Evolutionary conservation across 2,329 filamentous ascomycete species (phyloP), one percentile per base, ranked within the genome.

Genomic region (Penicillium frequentans): DNA sequence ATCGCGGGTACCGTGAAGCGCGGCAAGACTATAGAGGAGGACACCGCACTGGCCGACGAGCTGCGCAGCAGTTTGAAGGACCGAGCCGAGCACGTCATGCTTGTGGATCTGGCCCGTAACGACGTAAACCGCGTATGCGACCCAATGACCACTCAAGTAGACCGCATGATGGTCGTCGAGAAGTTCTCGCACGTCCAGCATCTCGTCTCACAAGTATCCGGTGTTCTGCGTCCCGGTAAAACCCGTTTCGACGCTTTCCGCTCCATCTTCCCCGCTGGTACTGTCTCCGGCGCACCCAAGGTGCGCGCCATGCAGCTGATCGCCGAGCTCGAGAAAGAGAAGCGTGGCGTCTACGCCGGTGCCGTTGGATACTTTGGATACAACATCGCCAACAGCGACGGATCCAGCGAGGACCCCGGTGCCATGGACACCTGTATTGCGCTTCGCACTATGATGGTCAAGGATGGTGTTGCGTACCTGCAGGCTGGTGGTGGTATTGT

Each of bases 301-400:
- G 92, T 99, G 54, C 86, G 88, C 61, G 95, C 95, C 3, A 99
- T 99, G 95, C 90, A 97, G 77, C 81, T 99, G 60, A 99, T 99
- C 68, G 92, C 90, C 47, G 93, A 98, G 78, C 79, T 98, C 47
- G 95, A 99, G 78, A 81, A 84, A 63, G 95, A 99, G 82, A 97
- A 97, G 82, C 84, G 95, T 54, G 93, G 95, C 42, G 86, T 98
- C 39, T 99, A 99, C 71, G 95, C 95, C 9, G 95, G 95, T 27
- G 95, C 95, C 0, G 93, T 97, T 0, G 95, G 95, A 2, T 99
- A 97, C 78, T 99, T 97, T 75, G 93, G 93, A 10, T 98, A 96
- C 70, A 86, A 87, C 59, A 85, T 84, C 52, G 84, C 93, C 46
- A 85, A 88, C 49, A 77, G 80, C 8, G 81, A 87, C 43, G 89